Conservation (phyloP, 495 filamentous ascomycete genomes). For the Aspergillus indologenus region DNA sequence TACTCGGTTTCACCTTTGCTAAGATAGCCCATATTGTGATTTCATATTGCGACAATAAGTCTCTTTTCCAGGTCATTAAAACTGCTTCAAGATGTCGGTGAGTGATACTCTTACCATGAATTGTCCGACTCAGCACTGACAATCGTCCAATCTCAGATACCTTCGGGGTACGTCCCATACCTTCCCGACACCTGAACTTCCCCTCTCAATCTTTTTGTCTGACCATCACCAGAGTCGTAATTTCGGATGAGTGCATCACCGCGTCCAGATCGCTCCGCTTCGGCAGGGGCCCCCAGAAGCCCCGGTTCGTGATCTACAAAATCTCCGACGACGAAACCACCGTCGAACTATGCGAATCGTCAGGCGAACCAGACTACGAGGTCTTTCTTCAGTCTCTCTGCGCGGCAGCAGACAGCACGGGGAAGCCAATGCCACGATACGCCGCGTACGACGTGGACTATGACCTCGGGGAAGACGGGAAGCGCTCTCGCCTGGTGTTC, state of each 20-base stretch:
- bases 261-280: conserved; percentile 2
- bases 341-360: conserved; percentile 6
- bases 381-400: conserved; percentile 10
- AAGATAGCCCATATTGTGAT: too few relatives aligned
- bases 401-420: neutral
- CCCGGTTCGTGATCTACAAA: conserved; percentile 7
- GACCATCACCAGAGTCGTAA: conserved; percentile 1
- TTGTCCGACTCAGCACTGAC: too few relatives aligned
- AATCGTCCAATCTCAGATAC: neutral
- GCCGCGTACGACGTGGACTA: conserved; percentile 14
- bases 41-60: too few relatives aligned
- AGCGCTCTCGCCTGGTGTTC: conserved; percentile 3
- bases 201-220: neutral
- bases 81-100: too few relatives aligned
- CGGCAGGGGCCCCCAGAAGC: conserved; percentile 5
- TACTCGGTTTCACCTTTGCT: too few relatives aligned
- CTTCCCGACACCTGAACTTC: neutral
- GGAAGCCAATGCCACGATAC: conserved; percentile 9
- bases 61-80: too few relatives aligned
- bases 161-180: conserved; percentile 9
- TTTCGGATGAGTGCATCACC: conserved; percentile 7
- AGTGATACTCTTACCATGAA: too few relatives aligned
- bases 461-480: conserved; percentile 7
- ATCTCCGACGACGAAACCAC: conserved; percentile 5
- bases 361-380: conserved; percentile 9